A percentile compares a stretch with the other conserved stretches of the same genome.
Evolutionary conservation across 2,329 filamentous ascomycete species (phyloP).

Genomic region (Ambrosiella cleistominuta): DNA sequence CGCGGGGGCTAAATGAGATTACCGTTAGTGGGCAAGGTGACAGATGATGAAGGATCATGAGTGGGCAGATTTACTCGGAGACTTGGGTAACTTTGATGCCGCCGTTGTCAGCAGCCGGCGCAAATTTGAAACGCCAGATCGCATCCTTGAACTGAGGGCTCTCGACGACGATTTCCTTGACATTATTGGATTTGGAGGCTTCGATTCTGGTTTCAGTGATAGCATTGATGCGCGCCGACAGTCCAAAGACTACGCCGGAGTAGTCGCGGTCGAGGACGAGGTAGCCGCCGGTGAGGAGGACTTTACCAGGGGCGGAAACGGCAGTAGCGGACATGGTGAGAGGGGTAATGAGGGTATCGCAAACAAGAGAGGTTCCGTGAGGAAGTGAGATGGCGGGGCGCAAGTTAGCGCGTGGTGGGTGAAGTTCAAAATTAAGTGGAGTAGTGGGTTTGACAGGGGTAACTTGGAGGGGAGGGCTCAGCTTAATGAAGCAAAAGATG

Average conservation of each 20-base stretch:
- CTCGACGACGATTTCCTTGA: conserved; percentile 62
- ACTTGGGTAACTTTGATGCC: conserved; percentile 69
- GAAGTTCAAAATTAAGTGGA: no score
- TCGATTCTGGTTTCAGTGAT: conserved; percentile 35
- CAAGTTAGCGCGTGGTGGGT: background rate
- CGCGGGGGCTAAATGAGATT: conserved; percentile 17
- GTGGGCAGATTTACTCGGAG: conserved; percentile 43
- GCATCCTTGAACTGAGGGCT: conserved; percentile 84
- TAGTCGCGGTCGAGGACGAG: conserved; percentile 79
- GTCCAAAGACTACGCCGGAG: conserved; percentile 55
- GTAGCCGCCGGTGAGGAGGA: conserved; percentile 86
- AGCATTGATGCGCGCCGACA: conserved; percentile 50
- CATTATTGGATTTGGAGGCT: conserved; percentile 44
- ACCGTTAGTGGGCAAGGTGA: conserved; percentile 18
- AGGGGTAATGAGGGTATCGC: background rate
- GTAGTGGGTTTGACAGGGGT: no score
- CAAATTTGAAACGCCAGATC: conserved; percentile 73
- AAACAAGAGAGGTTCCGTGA: background rate
- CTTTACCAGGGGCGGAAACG: conserved; percentile 89
- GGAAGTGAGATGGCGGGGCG: background rate
- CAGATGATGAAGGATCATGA: background rate
- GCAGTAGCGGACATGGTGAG: conserved; percentile 21
- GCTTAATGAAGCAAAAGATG: no score
- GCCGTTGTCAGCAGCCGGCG: conserved; percentile 50
- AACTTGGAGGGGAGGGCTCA: no score